Conservation (phyloP, 2,329 filamentous ascomycete species). For the Pyrenophora seminiperda region DNA sequence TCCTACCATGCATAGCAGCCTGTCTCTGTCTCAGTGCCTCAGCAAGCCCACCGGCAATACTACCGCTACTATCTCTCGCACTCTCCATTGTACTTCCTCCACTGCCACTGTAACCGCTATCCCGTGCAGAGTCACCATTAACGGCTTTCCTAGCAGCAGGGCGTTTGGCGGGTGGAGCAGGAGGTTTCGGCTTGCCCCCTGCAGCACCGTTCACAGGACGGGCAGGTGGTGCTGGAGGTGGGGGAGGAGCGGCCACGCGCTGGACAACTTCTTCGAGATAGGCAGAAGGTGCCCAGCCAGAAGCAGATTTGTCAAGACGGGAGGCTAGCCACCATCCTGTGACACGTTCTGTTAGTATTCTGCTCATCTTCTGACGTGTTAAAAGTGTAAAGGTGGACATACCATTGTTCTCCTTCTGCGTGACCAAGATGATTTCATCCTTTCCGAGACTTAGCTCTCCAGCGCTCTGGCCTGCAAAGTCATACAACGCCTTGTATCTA, state of each 20-base stretch:
- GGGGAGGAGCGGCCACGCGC: conserved; percentile 62
- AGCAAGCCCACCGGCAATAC: conserved; percentile 56
- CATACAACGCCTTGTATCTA: conserved; percentile 88
- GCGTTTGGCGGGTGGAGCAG: conserved; percentile 79
- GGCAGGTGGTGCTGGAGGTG: conserved; percentile 53
- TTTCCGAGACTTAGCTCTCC: conserved; percentile 83
- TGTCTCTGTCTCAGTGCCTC: conserved; percentile 57
- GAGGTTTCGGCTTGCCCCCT: conserved; percentile 68
- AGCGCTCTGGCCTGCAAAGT: conserved; percentile 81
- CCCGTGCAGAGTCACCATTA: conserved; percentile 65
- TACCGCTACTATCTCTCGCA: conserved; percentile 49
- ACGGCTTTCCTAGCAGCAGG: conserved; percentile 74
- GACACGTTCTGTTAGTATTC: conserved; percentile 21
- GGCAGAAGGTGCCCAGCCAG: conserved; percentile 92
- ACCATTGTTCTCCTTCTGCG: conserved; percentile 97
- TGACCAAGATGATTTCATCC: conserved; percentile 82
- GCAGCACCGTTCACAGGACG: conserved; percentile 64
- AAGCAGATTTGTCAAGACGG: conserved; percentile 67
- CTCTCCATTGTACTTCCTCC: conserved; percentile 46
- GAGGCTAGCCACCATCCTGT: conserved; percentile 96
- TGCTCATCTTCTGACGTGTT: neutral
- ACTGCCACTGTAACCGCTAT: conserved; percentile 58
- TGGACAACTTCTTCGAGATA: conserved; percentile 80
- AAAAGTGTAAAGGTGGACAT: conserved; percentile 46
- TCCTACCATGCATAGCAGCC: conserved; percentile 55